Evolutionary conservation across 805 yeast genomes (phyloP).

Genomic region (Starmerella etchellsii): DNA sequence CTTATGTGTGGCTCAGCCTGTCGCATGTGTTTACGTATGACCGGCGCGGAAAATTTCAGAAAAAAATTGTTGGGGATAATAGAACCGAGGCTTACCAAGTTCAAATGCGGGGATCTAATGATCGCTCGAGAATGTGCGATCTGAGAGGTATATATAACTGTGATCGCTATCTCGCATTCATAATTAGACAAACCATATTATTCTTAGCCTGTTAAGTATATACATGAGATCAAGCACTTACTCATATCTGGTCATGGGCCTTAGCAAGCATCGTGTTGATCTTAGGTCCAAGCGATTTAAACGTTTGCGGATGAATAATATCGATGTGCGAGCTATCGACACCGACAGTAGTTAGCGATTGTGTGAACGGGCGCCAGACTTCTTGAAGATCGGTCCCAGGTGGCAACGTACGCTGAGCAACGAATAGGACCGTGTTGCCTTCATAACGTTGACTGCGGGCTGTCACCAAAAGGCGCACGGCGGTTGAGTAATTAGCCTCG

Average conservation of each 20-base stretch:
- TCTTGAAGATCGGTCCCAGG: slow-evolving; percentile 7
- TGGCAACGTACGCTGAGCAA: slow-evolving; percentile 12
- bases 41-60: too few species aligned
- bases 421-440: slow-evolving; percentile 9
- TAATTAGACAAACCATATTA: too few species aligned
- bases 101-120: too few species aligned
- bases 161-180: too few species aligned
- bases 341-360: background rate
- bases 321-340: slow-evolving; percentile 13
- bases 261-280: slow-evolving; percentile 1
- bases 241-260: background rate
- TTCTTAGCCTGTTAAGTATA: too few species aligned
- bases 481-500: slow-evolving; percentile 11
- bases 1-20: too few species aligned
- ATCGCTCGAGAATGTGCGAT: too few species aligned
- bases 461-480: slow-evolving; percentile 11
- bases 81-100: too few species aligned
- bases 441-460: slow-evolving; percentile 8
- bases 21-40: too few species aligned
- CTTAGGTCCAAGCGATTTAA: slow-evolving; percentile 8
- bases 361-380: slow-evolving; percentile 7
- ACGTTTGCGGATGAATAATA: slow-evolving; percentile 8
- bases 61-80: too few species aligned
- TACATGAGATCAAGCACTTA: too few species aligned
- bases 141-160: too few species aligned